Percentiles rank a stretch among this genome's conserved stretches.
These are phyloP conservation scores for Phytophthora brassicae DNA, from an alignment of 352 stramenopile species.

Conservation along the genomic window DNA sequence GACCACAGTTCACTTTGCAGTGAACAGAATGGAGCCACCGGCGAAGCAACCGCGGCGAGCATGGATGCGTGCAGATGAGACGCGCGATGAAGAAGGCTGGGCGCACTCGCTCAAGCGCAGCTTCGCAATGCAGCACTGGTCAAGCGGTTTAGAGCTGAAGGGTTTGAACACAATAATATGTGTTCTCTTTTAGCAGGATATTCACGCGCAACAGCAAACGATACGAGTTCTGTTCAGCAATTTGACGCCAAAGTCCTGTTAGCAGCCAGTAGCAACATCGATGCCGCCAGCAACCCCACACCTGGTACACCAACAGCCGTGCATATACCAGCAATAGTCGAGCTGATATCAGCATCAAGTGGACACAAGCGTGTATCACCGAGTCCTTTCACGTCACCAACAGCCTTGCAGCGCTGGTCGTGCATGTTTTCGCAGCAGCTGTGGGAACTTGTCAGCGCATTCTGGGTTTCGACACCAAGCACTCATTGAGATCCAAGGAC, in stretches of 20 bases:
- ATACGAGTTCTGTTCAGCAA: neutral
- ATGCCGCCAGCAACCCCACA: neutral
- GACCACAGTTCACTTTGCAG: no score
- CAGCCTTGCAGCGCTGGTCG: neutral
- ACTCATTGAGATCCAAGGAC: no score
- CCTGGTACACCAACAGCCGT: no score
- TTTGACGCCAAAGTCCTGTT: neutral
- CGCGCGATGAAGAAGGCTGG: conserved; percentile 4
- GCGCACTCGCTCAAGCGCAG: neutral
- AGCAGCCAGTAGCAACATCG: no score
- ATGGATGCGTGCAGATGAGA: neutral
- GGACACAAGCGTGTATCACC: no score
- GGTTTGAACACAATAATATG: neutral
- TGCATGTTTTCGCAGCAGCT: no score
- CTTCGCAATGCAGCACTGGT: neutral
- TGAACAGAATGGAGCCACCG: neutral
- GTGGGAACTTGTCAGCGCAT: no score
- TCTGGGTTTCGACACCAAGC: no score
- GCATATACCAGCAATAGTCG: no score
- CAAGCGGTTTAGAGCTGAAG: neutral
- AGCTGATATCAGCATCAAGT: no score
- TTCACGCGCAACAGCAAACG: conserved; percentile 7
- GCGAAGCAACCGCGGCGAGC: neutral
- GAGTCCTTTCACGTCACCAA: neutral
- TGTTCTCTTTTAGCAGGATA: neutral